Conservation (phyloP, 2,329 filamentous ascomycete species). For the Seiridium unicorne region DNA sequence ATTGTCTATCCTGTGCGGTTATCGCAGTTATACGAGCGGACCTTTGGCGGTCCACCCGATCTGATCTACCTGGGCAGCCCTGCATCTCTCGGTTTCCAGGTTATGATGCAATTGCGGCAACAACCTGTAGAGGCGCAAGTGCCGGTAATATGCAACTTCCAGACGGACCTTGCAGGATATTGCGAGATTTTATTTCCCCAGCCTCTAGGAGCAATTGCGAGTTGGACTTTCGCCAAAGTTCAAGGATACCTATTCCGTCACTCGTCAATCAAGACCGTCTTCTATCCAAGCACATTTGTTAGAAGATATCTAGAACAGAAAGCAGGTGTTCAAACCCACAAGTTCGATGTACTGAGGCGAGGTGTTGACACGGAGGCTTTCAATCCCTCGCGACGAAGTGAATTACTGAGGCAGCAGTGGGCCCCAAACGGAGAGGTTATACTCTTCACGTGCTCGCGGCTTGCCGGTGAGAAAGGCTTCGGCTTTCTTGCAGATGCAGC, state of each 20-base stretch:
- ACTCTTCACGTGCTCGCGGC: slow-evolving; percentile 63
- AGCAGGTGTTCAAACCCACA: slow-evolving; percentile 52
- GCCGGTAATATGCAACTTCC: slow-evolving; percentile 66
- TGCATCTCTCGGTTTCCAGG: slow-evolving; percentile 68
- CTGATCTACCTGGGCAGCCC: slow-evolving; percentile 70
- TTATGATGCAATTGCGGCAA: slow-evolving; percentile 67
- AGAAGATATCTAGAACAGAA: slow-evolving; percentile 54
- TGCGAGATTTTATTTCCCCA: slow-evolving; percentile 67
- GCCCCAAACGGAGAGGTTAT: slow-evolving; percentile 64
- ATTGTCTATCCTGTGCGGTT: slow-evolving; percentile 69
- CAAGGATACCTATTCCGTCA: slow-evolving; percentile 67
- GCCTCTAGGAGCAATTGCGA: slow-evolving; percentile 59
- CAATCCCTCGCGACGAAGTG: slow-evolving; percentile 50
- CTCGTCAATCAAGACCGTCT: slow-evolving; percentile 60
- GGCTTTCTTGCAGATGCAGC: slow-evolving; percentile 61
- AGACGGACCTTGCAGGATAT: slow-evolving; percentile 70
- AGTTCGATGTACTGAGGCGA: slow-evolving; percentile 60
- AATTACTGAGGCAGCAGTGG: slow-evolving; percentile 49
- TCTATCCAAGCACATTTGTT: slow-evolving; percentile 67
- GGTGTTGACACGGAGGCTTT: slow-evolving; percentile 66
- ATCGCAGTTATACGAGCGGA: slow-evolving; percentile 56
- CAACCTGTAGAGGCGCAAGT: slow-evolving; percentile 52
- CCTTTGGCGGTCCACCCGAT: slow-evolving; percentile 60
- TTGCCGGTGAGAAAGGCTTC: slow-evolving; percentile 71
- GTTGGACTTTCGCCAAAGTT: slow-evolving; percentile 59